Evolutionary conservation across 805 yeast genomes (phyloP), one percentile per base, ranked within the genome.

Genomic region (Kurtzmaniella cleridarum): DNA sequence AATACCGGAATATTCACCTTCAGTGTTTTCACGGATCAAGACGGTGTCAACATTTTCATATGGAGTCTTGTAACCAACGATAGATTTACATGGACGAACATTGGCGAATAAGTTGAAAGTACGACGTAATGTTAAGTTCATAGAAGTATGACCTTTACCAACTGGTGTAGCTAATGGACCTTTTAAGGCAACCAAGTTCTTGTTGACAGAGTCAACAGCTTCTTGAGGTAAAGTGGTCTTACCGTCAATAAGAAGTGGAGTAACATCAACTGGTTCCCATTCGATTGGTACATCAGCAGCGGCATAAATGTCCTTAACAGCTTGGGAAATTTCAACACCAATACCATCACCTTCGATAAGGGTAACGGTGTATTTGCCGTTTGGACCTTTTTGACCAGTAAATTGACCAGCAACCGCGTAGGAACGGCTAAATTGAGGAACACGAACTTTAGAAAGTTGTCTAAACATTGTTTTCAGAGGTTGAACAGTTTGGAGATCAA

Each of bases 91-190:
- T 40, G 97, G 98, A 73, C 97, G 85, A 41, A 93, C 95, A 66
- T 91, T 91, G 59, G 99, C 99, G 54, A 89, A 93, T 54, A 93
- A 75, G 69, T 84, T 82, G 74, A 93, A 93, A 38, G 98, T 87
- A 73, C 96, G 87, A 77, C 99, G 88, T 67, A 93, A 76, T 28
- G 99, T 91, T 75, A 93, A 76, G 78, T 93, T 93, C 78, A 93
- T 79, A 34, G 98, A 90, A 59, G 88, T 88, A 75, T 93, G 98
- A 61, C 98, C 98, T 72, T 91, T 91, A 56, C 97, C 98, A 47
- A 91, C 90, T 41, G 99, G 99, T 30, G 99, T 93, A 40, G 97
- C 98, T 58, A 93, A 74, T 24, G 98, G 98, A 52, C 99, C 99
- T 74, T 93, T 93, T 60, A 93, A 78, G 40, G 98, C 99, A 47